Base-by-base conservation (phyloP, 1,284 basidiomycete genomes). In the Papiliotrema laurentii region DNA sequence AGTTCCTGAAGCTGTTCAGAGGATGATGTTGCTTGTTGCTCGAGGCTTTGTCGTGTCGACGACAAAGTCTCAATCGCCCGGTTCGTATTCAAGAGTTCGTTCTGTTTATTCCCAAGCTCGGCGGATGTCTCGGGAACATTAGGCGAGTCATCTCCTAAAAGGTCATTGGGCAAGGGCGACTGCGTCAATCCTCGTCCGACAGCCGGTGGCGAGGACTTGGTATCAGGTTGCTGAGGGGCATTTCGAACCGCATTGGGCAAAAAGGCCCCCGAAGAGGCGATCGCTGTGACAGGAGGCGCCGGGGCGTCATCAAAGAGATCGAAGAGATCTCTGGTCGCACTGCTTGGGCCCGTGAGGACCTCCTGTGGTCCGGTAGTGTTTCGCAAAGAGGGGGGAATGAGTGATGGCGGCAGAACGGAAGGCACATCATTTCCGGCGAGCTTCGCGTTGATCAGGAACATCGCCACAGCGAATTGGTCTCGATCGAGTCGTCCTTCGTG, bases 391-490 rank as follows among this genome's bases (percentile, higher is more conserved):
- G 92, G 92, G 4, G 96, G 94, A 10, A 97, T 72, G 37, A 98
- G 78, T 31, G 82, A 81, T 22, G 71, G 67, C 1, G 92, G 90
- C 16, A 98, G 78, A 22, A 76, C 72, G 0, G 77, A 54, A 0
- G 96, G 96, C 22, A 94, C 73, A 1, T 88, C 84, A 55, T 83
- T 83, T n/a, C 94, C 94, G 1, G 82, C 79, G 2, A 97, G 76
- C 69, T 86, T 91, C 60, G 81, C 81, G 71, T 91, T 89, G 66
- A 99, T 97, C 41, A 99, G 80, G 72, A 94, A 83, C 85, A 97
- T 86, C 3, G 93, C 96, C 36, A 98, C 86, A 2, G 96, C 94
- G 71, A 99, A 98, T 25, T 93, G 90, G 52, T 97, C 94, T 46
- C 85, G 82, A 21, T 85, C 90, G 35, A 99, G 79, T 42, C 80